Percentiles rank a stretch among this genome's conserved stretches.
phyloP scores from a whole-genome alignment of 371 early-diverging fungal species.

The Rhizomucor miehei region DNA sequence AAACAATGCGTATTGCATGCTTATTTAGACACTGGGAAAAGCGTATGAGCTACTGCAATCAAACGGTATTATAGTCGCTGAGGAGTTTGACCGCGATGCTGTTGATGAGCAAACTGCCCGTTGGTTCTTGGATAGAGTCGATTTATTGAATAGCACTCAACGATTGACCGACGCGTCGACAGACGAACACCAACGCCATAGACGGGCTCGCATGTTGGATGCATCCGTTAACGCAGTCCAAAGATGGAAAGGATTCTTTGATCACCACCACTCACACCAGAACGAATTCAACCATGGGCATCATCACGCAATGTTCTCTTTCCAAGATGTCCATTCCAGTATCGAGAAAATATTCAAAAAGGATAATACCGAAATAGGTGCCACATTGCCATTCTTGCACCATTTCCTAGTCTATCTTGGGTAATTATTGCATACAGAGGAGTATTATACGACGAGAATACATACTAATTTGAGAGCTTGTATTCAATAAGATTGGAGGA shows the following conservation, averaged over 20 bases:
- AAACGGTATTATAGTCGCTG: slow-evolving; percentile 24
- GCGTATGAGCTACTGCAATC: slow-evolving; percentile 19
- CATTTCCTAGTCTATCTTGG: slow-evolving; percentile 14
- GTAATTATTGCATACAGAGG: slow-evolving; percentile 5
- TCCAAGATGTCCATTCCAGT: slow-evolving; percentile 10
- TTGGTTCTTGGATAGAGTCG: slow-evolving; percentile 31
- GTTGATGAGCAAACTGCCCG: not conserved
- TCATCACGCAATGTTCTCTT: slow-evolving; percentile 4
- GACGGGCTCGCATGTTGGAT: not conserved
- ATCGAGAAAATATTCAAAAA: not conserved
- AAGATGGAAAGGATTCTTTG: not conserved
- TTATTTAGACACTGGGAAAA: slow-evolving; percentile 21
- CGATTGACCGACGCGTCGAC: not conserved
- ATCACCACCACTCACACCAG: not conserved
- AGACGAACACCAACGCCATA: not conserved
- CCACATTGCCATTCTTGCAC: slow-evolving; percentile 13
- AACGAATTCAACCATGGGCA: slow-evolving; percentile 1
- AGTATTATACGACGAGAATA: too few relatives aligned
- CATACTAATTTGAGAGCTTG: not conserved
- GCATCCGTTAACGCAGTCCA: not conserved
- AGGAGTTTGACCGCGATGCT: slow-evolving; percentile 22
- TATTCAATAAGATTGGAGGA: slow-evolving; percentile 15
- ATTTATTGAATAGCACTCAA: slow-evolving; percentile 14
- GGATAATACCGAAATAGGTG: slow-evolving; percentile 8
- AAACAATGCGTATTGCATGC: too few relatives aligned